phyloP scores from a whole-genome alignment of 1,139 yeast species.

The Yamadazyma taylorii region DNA sequence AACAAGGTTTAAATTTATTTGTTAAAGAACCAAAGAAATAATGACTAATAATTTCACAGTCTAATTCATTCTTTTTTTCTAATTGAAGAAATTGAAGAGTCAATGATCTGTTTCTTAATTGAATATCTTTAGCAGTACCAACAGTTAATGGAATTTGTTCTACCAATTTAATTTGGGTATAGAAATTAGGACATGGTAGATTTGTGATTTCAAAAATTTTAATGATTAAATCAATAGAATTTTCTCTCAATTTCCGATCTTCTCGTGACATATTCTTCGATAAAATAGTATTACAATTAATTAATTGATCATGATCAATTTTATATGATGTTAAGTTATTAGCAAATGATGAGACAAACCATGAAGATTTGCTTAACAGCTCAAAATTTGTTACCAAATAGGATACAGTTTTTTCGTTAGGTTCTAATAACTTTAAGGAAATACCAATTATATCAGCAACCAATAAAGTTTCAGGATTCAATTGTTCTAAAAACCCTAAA shows the following conservation, averaged over 20 bases:
- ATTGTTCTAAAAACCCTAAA: constrained; percentile 3
- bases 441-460: constrained; percentile 15
- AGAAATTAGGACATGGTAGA: constrained; percentile 30
- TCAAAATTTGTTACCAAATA: constrained; percentile 14
- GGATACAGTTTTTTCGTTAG: not conserved
- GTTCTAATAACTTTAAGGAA: constrained; percentile 7
- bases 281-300: constrained; percentile 6
- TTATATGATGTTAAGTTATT: constrained; percentile 12
- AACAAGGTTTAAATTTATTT: constrained; percentile 78
- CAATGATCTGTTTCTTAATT: constrained; percentile 65
- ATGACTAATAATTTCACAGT: constrained; percentile 47
- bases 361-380: constrained; percentile 20
- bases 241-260: constrained; percentile 46
- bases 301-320: not conserved
- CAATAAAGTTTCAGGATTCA: constrained; percentile 9
- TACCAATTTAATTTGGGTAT: constrained; percentile 50
- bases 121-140: constrained; percentile 73
- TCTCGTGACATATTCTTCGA: constrained; percentile 44
- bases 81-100: constrained; percentile 48
- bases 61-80: constrained; percentile 25
- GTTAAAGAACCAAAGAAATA: constrained; percentile 74
- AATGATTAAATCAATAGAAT: constrained; percentile 42
- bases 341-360: constrained; percentile 22
- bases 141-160: constrained; percentile 74
- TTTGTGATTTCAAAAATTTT: constrained; percentile 27